Evolutionary conservation across 2,329 filamentous ascomycete species (phyloP), one percentile per base, ranked within the genome.

Genomic region (Beauveria sp.): DNA sequence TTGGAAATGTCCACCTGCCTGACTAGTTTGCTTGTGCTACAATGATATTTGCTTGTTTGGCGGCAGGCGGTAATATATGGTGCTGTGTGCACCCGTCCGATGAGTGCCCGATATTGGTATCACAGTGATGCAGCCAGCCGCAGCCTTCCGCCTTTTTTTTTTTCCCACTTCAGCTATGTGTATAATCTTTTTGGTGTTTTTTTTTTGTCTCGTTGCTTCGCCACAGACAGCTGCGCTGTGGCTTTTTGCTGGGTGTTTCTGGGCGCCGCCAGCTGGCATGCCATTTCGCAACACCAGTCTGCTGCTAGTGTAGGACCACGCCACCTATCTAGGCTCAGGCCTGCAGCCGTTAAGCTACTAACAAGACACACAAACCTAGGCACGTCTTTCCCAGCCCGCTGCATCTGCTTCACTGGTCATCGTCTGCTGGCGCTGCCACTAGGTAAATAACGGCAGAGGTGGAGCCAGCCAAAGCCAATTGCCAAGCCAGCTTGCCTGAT

Each of bases 141-240:
- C 34, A 37, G 34, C 34, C 34, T 37, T 37, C 10, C 30, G 30
- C 30, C 30, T 12, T 34, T 34, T 34, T n/a, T 16, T 47, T 26
- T 18, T 30, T 48, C 7, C 4, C 5, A 18, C 14, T 14, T n/a
- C 16, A 28, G 24, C 26, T 9, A 18, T 48, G 24, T 28, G 28
- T 16, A 24, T 9, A 9, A 43, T 43, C n/a, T 43, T 18, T 18
- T 20, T 18, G 41, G 41, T 43, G 22, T 47, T 14, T 20, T 20
- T 46, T 46, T 14, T 12, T 12, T 22, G n/a, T 14, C 10, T 47
- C 10, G 12, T 48, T 18, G 41, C 20, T 58, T 51, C n/a, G 55
- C 46, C 55, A 51, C 55, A 34, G 30, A 51, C 55, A 52, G 55
- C 46, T 44, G 55, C 24, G 41, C 30, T 37, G 41, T 56, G 54